These are phyloP conservation scores for Selaginella tamariscina DNA, from an alignment of 75 land plant species.

Conservation along the genomic window DNA sequence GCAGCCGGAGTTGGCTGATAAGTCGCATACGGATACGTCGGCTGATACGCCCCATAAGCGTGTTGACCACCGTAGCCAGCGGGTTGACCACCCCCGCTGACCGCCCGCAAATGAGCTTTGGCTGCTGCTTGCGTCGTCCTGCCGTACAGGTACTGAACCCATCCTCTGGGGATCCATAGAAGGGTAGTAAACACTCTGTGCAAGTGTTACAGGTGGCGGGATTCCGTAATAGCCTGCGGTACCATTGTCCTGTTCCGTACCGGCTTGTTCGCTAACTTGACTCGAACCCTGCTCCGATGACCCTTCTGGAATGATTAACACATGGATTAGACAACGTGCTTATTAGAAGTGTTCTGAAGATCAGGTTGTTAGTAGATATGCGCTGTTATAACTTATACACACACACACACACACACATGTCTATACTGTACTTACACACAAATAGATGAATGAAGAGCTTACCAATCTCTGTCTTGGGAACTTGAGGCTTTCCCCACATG, in stretches of 20 bases:
- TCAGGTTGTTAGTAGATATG: too few species aligned
- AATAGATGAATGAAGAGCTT: too few species aligned
- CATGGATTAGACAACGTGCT: too few species aligned
- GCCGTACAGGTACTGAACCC: slow-evolving; percentile 66
- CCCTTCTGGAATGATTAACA: neutral
- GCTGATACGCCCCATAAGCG: too few species aligned
- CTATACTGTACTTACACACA: too few species aligned
- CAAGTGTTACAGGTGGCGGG: slow-evolving; percentile 50
- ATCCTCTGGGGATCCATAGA: slow-evolving; percentile 99
- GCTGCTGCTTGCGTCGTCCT: slow-evolving; percentile 22
- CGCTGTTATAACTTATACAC: too few species aligned
- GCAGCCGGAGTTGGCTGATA: neutral
- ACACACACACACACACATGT: too few species aligned
- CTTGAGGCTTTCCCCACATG: slow-evolving; percentile 91
- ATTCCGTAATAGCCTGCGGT: slow-evolving; percentile 52
- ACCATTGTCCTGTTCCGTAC: neutral
- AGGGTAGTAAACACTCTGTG: slow-evolving; percentile 69
- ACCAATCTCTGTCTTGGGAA: slow-evolving; percentile 58
- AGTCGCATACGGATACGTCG: neutral
- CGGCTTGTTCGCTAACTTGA: neutral
- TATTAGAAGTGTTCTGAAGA: too few species aligned
- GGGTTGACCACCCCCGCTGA: too few species aligned
- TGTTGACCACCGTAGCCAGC: too few species aligned
- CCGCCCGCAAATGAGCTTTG: neutral
- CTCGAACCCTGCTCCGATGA: neutral